Evolutionary conservation across 345 rosid genomes (phyloP).

Genomic region (Psidium friedrichsthalianum): DNA sequence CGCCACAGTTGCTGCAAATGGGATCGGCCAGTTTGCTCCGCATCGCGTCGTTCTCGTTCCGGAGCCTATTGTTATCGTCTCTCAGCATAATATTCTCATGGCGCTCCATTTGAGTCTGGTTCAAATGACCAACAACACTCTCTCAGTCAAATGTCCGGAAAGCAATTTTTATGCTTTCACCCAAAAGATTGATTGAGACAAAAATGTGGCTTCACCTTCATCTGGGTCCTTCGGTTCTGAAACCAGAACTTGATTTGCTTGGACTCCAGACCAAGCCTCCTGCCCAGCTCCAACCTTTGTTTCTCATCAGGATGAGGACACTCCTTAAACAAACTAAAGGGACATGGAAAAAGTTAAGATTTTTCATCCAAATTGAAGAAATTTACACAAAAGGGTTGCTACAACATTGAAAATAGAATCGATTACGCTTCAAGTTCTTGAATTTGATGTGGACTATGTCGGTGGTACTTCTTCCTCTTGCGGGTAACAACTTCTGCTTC

Average conservation of each 20-base stretch:
- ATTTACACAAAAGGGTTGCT: neutral
- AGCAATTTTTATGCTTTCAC: neutral
- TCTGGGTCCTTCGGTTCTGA: conserved; percentile 71
- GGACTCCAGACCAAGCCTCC: conserved; percentile 36
- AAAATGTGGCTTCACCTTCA: conserved; percentile 38
- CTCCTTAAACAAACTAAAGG: conserved; percentile 39
- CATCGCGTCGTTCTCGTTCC: conserved; percentile 46
- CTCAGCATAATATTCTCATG: conserved; percentile 50
- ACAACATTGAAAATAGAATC: neutral
- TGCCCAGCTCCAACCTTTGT: conserved; percentile 46
- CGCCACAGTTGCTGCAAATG: conserved; percentile 57
- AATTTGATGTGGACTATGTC: conserved; percentile 68
- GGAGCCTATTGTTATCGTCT: conserved; percentile 56
- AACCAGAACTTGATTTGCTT: conserved; percentile 80
- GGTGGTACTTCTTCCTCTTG: conserved; percentile 50
- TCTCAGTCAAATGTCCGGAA: neutral
- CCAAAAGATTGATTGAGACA: neutral
- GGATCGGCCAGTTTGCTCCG: conserved; percentile 37
- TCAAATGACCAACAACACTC: neutral
- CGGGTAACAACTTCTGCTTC: conserved; percentile 14
- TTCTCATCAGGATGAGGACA: conserved; percentile 73
- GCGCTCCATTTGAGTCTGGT: conserved; percentile 66
- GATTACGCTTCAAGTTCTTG: conserved; percentile 68
- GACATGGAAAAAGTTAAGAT: neutral
- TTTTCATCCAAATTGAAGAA: neutral